phyloP scores from a whole-genome alignment of 441 rosid genomes.

The Gossypium schwendimanii region DNA sequence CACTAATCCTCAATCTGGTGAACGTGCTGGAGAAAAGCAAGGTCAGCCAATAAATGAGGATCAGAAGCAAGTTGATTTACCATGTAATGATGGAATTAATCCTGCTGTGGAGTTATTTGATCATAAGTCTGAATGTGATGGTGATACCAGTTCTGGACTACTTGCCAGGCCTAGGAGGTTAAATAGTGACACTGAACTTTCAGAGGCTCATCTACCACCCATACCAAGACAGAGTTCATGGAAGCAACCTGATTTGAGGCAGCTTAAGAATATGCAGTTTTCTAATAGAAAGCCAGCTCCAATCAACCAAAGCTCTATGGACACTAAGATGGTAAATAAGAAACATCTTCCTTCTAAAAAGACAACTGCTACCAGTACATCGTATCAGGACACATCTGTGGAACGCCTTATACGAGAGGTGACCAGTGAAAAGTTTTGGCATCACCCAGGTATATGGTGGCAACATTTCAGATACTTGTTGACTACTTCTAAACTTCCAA shows the following conservation, averaged over 20 bases:
- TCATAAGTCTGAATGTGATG: conserved; percentile 57
- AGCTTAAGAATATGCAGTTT: conserved; percentile 39
- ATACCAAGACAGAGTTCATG: conserved; percentile 75
- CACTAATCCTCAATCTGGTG: conserved; percentile 33
- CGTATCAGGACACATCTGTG: conserved; percentile 91
- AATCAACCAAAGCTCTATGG: conserved; percentile 49
- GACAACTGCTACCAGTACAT: conserved; percentile 28
- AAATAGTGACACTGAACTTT: conserved; percentile 48
- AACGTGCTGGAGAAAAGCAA: conserved; percentile 48
- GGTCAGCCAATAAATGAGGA: conserved; percentile 40
- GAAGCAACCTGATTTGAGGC: conserved; percentile 76
- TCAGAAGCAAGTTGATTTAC: conserved; percentile 47
- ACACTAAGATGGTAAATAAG: conserved; percentile 61
- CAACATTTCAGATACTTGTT: conserved; percentile 4
- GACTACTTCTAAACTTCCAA: conserved; percentile 17
- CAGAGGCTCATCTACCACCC: conserved; percentile 43
- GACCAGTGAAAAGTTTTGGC: conserved; percentile 92
- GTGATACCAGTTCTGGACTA: conserved; percentile 47
- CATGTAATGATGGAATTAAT: conserved; percentile 44
- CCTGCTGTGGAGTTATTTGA: conserved; percentile 36
- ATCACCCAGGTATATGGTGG: conserved; percentile 64
- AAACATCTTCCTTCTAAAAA: conserved; percentile 62
- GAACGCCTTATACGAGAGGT: conserved; percentile 97
- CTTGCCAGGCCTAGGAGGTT: conserved; percentile 50
- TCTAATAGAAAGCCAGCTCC: conserved; percentile 49